Percentiles rank a stretch among this genome's conserved stretches.
phyloP scores from a whole-genome alignment of 129 eudicot genomes.

The Centaurea solstitialis region DNA sequence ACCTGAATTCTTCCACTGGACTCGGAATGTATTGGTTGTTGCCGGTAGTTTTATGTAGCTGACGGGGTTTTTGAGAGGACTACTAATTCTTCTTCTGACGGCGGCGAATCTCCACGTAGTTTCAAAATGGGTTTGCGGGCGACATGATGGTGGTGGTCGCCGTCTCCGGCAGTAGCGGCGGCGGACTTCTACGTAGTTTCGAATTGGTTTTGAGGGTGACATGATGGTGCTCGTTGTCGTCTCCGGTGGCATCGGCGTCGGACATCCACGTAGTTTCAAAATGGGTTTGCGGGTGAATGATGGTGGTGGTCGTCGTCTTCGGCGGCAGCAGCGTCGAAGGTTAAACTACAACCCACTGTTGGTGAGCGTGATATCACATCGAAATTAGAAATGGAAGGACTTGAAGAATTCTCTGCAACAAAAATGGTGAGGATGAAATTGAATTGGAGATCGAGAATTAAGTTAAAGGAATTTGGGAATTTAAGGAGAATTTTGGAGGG shows the following conservation, averaged over 20 bases:
- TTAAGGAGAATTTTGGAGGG: neutral
- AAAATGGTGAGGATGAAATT: neutral
- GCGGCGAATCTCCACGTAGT: neutral
- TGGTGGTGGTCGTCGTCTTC: neutral
- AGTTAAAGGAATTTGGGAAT: neutral
- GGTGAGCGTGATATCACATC: neutral
- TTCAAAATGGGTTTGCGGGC: too few species aligned
- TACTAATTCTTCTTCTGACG: constrained; percentile 5
- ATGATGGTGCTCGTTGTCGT: neutral
- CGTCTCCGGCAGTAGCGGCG: neutral
- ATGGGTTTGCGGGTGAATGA: too few species aligned
- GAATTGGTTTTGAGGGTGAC: neutral
- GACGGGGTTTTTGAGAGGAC: constrained; percentile 18
- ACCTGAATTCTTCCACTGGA: too few species aligned
- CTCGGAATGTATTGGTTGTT: too few species aligned
- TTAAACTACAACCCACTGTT: constrained; percentile 23
- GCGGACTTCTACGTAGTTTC: neutral
- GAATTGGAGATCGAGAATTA: neutral
- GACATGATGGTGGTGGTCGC: too few species aligned
- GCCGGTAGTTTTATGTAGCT: too few species aligned
- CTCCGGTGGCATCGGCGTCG: too few species aligned
- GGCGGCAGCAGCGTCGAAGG: neutral
- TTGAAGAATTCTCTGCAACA: too few species aligned
- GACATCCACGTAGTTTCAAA: too few species aligned
- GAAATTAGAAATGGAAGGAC: neutral